Percentiles rank a stretch among this genome's conserved stretches.
These are phyloP conservation scores for Naumovozyma baii DNA, from an alignment of 805 yeast species.

Conservation along the genomic window DNA sequence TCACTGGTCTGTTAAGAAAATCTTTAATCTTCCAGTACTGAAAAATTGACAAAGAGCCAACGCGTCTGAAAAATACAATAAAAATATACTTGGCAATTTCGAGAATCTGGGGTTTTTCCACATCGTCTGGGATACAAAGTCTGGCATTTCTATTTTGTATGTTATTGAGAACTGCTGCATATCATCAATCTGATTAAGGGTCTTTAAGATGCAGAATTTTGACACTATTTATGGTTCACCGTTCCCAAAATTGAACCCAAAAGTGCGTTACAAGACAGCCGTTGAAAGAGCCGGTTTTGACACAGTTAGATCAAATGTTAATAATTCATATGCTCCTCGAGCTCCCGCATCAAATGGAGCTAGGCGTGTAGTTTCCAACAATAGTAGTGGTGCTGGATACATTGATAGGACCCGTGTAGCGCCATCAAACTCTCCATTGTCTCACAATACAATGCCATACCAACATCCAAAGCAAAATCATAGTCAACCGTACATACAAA, in stretches of 20 bases:
- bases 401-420: background rate
- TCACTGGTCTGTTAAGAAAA: too few relatives aligned
- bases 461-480: too few relatives aligned
- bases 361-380: background rate
- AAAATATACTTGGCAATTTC: too few relatives aligned
- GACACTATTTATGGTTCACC: constrained; percentile 32
- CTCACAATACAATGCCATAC: background rate
- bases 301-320: constrained; percentile 1
- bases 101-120: too few relatives aligned
- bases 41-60: too few relatives aligned
- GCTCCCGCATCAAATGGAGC: too few relatives aligned
- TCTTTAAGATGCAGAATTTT: background rate
- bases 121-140: background rate
- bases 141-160: background rate
- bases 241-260: constrained; percentile 63
- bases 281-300: constrained; percentile 78
- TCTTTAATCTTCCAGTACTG: too few relatives aligned
- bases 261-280: constrained; percentile 54
- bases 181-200: too few relatives aligned
- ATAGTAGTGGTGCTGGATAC: too few relatives aligned
- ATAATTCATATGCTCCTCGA: too few relatives aligned
- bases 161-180: too few relatives aligned
- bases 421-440: background rate
- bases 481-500: background rate
- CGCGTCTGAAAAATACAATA: too few relatives aligned